Evolutionary conservation across 1,284 basidiomycete genomes (phyloP).

Genomic region (Gomphus bonarii): DNA sequence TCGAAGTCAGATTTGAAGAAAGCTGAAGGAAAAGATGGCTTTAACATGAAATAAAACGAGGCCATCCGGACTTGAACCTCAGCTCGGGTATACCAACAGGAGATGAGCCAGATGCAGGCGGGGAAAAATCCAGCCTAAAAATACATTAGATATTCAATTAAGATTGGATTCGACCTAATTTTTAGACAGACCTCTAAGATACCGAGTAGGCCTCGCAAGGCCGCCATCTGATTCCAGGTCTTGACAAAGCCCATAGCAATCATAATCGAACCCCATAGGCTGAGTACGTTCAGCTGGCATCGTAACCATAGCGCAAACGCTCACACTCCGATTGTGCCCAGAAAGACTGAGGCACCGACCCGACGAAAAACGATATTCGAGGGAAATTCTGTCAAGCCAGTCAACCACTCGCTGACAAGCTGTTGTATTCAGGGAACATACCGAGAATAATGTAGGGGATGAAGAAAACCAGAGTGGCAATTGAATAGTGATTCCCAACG

Average conservation of each 20-base stretch:
- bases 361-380: slow-evolving; percentile 12
- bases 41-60: slow-evolving; percentile 9
- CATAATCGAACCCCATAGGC: slow-evolving; percentile 7
- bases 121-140: slow-evolving; percentile 10
- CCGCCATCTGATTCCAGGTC: slow-evolving; percentile 11
- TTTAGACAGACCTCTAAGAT: slow-evolving; percentile 1
- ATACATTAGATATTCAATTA: neutral
- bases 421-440: neutral
- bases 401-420: neutral
- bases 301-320: neutral
- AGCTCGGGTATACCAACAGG: slow-evolving; percentile 9
- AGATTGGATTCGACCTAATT: too few relatives aligned
- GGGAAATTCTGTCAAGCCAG: slow-evolving; percentile 5
- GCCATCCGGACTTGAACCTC: slow-evolving; percentile 10
- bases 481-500: slow-evolving; percentile 10
- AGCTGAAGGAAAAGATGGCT: neutral
- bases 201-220: slow-evolving; percentile 7
- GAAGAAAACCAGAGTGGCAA: slow-evolving; percentile 12
- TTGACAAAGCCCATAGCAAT: slow-evolving; percentile 10
- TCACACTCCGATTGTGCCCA: slow-evolving; percentile 11
- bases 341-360: slow-evolving; percentile 4
- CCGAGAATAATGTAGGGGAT: slow-evolving; percentile 9
- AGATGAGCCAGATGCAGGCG: slow-evolving; percentile 10
- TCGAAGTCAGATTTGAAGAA: neutral
- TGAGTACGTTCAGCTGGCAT: neutral